phyloP scores from a whole-genome alignment of 805 yeast genomes.

The Groenewaldozyma salmanticensis region DNA sequence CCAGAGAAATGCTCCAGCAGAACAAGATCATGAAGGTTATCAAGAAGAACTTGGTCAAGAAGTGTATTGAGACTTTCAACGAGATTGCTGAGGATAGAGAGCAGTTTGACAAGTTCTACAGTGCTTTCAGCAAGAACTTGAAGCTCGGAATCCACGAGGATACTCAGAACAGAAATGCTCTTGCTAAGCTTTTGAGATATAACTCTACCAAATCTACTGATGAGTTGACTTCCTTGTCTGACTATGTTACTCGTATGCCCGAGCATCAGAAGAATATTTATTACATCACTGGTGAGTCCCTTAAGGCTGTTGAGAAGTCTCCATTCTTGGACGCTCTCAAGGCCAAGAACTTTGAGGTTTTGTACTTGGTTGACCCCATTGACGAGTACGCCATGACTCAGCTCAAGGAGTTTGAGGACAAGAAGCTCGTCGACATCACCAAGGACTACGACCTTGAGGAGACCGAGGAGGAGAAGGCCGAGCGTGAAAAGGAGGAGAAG shows the following conservation, averaged over 20 bases:
- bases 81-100: conserved; percentile 99
- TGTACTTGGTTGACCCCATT: conserved; percentile 97
- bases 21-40: conserved; percentile 99
- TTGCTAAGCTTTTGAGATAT: conserved; percentile 94
- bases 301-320: conserved; percentile 96
- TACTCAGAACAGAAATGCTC: conserved; percentile 90
- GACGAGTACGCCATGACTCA: conserved; percentile 99
- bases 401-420: conserved; percentile 98
- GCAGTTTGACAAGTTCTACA: conserved; percentile 97
- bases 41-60: conserved; percentile 98
- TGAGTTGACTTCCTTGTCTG: conserved; percentile 89
- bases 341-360: conserved; percentile 97
- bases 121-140: conserved; percentile 95
- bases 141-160: conserved; percentile 99
- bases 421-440: conserved; percentile 96
- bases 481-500: conserved; percentile 86
- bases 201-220: conserved; percentile 93
- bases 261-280: conserved; percentile 99
- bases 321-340: conserved; percentile 98
- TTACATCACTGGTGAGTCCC: conserved; percentile 97
- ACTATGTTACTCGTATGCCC: conserved; percentile 98
- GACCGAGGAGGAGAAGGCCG: conserved; percentile 93
- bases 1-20: conserved; percentile 99
- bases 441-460: conserved; percentile 95
- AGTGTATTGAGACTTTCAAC: conserved; percentile 95